phyloP scores from a whole-genome alignment of 768 basidiomycete genomes.

The Hygrocybe punicea region DNA sequence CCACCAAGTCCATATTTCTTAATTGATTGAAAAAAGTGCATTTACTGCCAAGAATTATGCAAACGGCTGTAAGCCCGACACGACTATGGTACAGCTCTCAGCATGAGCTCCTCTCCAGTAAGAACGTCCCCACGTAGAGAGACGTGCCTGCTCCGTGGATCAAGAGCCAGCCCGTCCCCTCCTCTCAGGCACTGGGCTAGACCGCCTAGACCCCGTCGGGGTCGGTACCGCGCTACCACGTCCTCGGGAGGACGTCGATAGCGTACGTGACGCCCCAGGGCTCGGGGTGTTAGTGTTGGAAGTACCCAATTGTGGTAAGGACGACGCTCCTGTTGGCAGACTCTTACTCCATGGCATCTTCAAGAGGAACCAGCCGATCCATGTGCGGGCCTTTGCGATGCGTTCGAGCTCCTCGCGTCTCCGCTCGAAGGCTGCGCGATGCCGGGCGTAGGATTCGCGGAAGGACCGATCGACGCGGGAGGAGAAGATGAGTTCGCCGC shows the following conservation, averaged over 20 bases:
- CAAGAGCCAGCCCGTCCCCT: too few relatives aligned
- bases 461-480: constrained; percentile 79
- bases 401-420: constrained; percentile 60
- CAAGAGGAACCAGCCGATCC: not conserved
- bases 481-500: constrained; percentile 96
- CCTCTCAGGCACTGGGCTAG: not conserved
- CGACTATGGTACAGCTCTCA: too few relatives aligned
- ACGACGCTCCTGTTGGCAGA: not conserved
- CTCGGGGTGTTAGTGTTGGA: not conserved
- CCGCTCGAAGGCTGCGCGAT: constrained; percentile 83
- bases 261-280: not conserved
- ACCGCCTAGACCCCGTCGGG: not conserved
- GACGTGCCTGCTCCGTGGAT: too few relatives aligned
- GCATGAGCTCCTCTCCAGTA: too few relatives aligned
- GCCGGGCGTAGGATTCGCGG: constrained; percentile 88
- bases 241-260: not conserved
- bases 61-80: too few relatives aligned
- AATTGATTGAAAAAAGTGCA: too few relatives aligned
- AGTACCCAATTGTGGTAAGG: not conserved
- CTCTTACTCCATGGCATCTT: not conserved
- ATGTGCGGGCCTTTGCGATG: not conserved
- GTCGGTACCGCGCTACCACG: not conserved
- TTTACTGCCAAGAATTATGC: too few relatives aligned
- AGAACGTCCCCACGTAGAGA: too few relatives aligned
- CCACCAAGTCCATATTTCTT: too few relatives aligned